Conservation (phyloP, 2,329 filamentous ascomycete genomes). For the Parastagonospora avenae region DNA sequence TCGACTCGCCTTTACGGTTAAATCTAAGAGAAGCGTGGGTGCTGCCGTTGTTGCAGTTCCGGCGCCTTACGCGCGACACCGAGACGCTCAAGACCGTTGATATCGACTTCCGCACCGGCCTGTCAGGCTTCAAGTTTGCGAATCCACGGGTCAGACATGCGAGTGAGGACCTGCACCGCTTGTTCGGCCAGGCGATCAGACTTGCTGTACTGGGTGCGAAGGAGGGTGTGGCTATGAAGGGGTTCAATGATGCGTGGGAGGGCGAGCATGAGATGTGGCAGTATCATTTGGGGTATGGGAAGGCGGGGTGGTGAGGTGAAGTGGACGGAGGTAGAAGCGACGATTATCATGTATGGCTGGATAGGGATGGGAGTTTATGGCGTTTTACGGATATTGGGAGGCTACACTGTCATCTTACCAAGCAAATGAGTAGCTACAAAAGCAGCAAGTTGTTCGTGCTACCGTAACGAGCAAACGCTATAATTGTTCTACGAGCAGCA, state of each 20-base stretch:
- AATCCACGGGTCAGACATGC: slow-evolving; percentile 18
- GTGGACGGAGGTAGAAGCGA: too few species aligned
- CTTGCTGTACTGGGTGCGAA: slow-evolving; percentile 29
- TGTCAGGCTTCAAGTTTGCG: slow-evolving; percentile 6
- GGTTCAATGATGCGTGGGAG: slow-evolving; percentile 31
- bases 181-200: slow-evolving; percentile 35
- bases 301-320: slow-evolving; percentile 9
- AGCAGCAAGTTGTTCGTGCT: too few species aligned
- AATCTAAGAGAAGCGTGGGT: slow-evolving; percentile 32
- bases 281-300: slow-evolving; percentile 11
- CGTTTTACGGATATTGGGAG: too few species aligned
- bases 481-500: too few species aligned
- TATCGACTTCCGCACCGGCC: slow-evolving; percentile 15
- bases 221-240: slow-evolving; percentile 34
- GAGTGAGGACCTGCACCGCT: slow-evolving; percentile 27
- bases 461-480: too few species aligned
- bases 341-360: too few species aligned
- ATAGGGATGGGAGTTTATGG: too few species aligned
- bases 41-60: slow-evolving; percentile 36
- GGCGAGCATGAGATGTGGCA: slow-evolving; percentile 17
- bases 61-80: slow-evolving; percentile 12
- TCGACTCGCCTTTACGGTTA: slow-evolving; percentile 23
- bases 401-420: too few species aligned
- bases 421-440: too few species aligned
- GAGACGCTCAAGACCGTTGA: slow-evolving; percentile 12